A percentile compares a stretch with the other conserved stretches of the same genome.
Evolutionary conservation across 176 grass and related monocot genomes (phyloP).

Genomic region (Rhipidocladum racemiflorum): DNA sequence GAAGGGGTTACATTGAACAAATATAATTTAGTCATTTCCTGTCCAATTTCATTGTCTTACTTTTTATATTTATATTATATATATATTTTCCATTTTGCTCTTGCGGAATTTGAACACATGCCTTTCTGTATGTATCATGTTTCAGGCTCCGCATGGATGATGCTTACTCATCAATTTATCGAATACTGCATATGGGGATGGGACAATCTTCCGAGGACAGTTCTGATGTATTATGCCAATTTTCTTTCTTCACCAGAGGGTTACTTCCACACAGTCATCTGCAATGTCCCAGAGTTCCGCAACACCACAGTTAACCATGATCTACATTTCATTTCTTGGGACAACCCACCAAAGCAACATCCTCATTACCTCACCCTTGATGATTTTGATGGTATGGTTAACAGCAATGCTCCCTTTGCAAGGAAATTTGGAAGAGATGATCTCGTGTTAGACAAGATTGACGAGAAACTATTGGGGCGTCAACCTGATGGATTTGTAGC

Average conservation of each 20-base stretch:
- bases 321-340: conserved; percentile 98
- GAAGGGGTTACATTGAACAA: neutral
- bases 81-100: neutral
- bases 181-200: conserved; percentile 97
- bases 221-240: conserved; percentile 98
- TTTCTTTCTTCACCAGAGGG: conserved; percentile 92
- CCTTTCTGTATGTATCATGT: conserved; percentile 24
- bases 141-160: conserved; percentile 98
- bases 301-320: conserved; percentile 97
- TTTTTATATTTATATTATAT: neutral
- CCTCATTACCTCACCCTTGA: conserved; percentile 74
- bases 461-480: conserved; percentile 66
- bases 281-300: conserved; percentile 77
- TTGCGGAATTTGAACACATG: conserved; percentile 13
- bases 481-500: conserved; percentile 51
- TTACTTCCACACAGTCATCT: conserved; percentile 98
- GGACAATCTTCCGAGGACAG: conserved; percentile 96
- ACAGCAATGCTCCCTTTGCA: conserved; percentile 84
- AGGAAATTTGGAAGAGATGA: conserved; percentile 86
- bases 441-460: conserved; percentile 84
- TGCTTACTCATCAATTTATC: conserved; percentile 84
- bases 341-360: conserved; percentile 97
- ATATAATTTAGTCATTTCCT: neutral
- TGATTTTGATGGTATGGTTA: conserved; percentile 66
- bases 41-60: neutral